Evolutionary conservation across 2,329 filamentous ascomycete genomes (phyloP).

Genomic region (Penicillium concentricum): DNA sequence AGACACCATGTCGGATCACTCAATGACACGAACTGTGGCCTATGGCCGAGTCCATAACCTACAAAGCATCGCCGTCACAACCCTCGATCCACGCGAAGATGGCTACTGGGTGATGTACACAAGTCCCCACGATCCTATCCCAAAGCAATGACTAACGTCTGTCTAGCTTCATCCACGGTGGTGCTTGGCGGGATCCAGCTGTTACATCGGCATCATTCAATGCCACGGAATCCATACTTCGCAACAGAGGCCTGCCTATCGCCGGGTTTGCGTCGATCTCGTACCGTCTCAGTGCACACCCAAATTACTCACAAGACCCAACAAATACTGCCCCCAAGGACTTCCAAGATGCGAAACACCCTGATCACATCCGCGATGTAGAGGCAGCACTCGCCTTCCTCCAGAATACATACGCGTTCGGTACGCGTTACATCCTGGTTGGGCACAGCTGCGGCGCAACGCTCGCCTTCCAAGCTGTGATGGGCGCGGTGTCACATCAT

Average conservation of each 20-base stretch:
- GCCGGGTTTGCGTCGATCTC: conserved; percentile 46
- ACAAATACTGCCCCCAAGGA: conserved; percentile 26
- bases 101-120: conserved; percentile 44
- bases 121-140: not conserved
- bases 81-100: conserved; percentile 17
- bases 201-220: conserved; percentile 39
- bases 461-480: conserved; percentile 45
- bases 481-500: conserved; percentile 29
- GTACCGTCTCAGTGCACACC: conserved; percentile 48
- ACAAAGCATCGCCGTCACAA: conserved; percentile 35
- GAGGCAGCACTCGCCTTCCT: conserved; percentile 41
- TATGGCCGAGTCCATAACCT: conserved; percentile 33
- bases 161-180: conserved; percentile 48
- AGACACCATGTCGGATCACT: conserved; percentile 28
- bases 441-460: conserved; percentile 51
- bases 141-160: conserved; percentile 1
- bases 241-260: conserved; percentile 30
- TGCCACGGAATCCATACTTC: conserved; percentile 35
- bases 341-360: conserved; percentile 41
- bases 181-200: conserved; percentile 50
- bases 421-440: conserved; percentile 42
- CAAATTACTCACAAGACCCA: conserved; percentile 39
- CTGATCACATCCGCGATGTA: conserved; percentile 47
- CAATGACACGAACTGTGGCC: conserved; percentile 19
- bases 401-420: conserved; percentile 42